Base-by-base conservation (phyloP, 2,329 filamentous ascomycete species). In the Penicillium occitanis region DNA sequence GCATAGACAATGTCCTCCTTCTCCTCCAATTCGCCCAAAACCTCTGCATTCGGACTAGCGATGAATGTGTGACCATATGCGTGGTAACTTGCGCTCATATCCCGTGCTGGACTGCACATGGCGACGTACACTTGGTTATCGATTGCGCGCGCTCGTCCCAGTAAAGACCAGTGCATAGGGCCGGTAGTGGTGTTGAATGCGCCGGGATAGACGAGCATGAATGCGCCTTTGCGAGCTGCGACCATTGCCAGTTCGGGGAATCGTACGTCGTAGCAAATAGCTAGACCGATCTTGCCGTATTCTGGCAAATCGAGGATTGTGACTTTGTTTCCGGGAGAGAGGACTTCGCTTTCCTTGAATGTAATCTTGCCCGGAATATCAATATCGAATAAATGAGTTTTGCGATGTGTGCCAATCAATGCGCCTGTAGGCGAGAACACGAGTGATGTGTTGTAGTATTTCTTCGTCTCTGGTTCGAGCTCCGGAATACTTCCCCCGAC, bases 351-450 rank as follows among this genome's bases (percentile, higher is more conserved):
- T 80, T 99, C 95, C 69, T 87, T 87, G 81, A 99, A 99, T 13
- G 82, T 90, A 77, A 99, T 97, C 81, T 93, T 93, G 68, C 93
- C 94, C 0, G 95, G 95, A 69, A 99, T 98, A 77, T 96, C 90
- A 73, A 99, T 99, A 80, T 98, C 95, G 79, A 99, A 99, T 51
- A 99, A 85, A 79, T 99, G 95, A 51, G 95, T 89, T 82, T 99
- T 99, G 72, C 95, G 88, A 78, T 98, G 93, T 2, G 89, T 91
- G 5, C 88, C 92, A n/a, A 99, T 84, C 59, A 97, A 83, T n/a
- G 84, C 77, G 3, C 95, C 95, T 10, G 84, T 81, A 0, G 93
- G 93, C 0, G 84, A 87, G 79, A 99, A 99, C 7, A 90, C 88
- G 57, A 99, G 83, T 33, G 88, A 90, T 2, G 95, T 98, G 81